A percentile compares a stretch with the other conserved stretches of the same genome.
phyloP scores from a whole-genome alignment of 73 alveolate genomes.

The Tetrahymena thermophila region DNA sequence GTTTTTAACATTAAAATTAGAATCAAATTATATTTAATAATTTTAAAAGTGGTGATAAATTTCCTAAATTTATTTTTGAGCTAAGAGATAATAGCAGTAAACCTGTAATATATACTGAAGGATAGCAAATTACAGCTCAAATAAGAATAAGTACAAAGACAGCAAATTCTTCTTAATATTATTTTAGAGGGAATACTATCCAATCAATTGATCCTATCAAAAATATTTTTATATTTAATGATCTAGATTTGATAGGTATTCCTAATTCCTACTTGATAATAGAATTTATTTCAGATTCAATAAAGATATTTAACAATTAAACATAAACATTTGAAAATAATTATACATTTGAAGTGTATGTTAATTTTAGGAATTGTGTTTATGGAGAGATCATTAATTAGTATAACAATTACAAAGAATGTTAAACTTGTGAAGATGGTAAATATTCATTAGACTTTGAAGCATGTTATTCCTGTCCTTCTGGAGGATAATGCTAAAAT shows the following conservation, averaged over 20 bases:
- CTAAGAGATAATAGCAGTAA: background rate
- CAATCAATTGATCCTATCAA: background rate
- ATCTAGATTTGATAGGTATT: background rate
- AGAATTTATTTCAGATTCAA: background rate
- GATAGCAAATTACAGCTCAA: background rate
- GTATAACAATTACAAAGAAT: no score
- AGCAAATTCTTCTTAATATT: background rate
- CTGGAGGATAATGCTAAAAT: conserved; percentile 23
- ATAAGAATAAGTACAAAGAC: background rate
- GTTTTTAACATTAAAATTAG: background rate
- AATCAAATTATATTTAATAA: no score
- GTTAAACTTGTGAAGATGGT: conserved; percentile 33
- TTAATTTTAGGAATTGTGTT: background rate
- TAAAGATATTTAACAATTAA: no score
- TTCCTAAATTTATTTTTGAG: background rate
- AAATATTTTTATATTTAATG: no score
- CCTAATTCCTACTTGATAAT: background rate
- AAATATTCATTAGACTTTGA: background rate
- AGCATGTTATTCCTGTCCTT: conserved; percentile 14
- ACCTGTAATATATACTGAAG: background rate
- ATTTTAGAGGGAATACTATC: background rate
- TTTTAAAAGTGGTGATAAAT: background rate
- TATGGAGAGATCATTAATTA: background rate
- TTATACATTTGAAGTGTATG: background rate
- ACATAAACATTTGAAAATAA: background rate